Conservation (phyloP, 257 asterid species). For the Solanum virginianum region DNA sequence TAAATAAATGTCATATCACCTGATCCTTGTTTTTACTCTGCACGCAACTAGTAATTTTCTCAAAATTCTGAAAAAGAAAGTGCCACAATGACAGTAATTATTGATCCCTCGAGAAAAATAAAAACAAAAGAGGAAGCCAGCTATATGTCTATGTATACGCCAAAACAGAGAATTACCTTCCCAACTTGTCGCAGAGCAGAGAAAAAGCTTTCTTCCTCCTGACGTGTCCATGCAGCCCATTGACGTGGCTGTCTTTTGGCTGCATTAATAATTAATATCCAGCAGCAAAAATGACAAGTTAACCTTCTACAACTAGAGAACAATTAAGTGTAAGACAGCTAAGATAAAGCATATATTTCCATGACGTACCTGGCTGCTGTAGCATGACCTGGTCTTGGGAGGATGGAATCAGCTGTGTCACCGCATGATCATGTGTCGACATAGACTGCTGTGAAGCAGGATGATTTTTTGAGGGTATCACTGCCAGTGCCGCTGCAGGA, state of each 20-base stretch:
- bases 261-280: constrained; percentile 12
- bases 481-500: neutral
- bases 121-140: neutral
- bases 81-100: constrained; percentile 2
- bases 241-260: constrained; percentile 83
- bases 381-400: constrained; percentile 39
- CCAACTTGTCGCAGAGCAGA: constrained; percentile 95
- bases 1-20: constrained; percentile 22
- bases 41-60: constrained; percentile 83
- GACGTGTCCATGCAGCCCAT: constrained; percentile 99
- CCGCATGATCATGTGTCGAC: neutral
- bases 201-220: constrained; percentile 95
- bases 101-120: neutral
- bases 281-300: neutral
- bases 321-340: neutral
- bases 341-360: neutral
- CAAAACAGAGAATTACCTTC: constrained; percentile 43
- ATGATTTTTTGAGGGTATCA: constrained; percentile 38
- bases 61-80: constrained; percentile 61
- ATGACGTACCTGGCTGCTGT: constrained; percentile 41
- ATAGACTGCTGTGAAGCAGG: constrained; percentile 30
- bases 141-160: constrained; percentile 2
- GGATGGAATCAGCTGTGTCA: constrained; percentile 13
- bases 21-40: constrained; percentile 98
- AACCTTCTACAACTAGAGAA: neutral